Base-by-base conservation (phyloP, 192 early-diverging fungal genomes). In the Umbelopsis ramanniana region DNA sequence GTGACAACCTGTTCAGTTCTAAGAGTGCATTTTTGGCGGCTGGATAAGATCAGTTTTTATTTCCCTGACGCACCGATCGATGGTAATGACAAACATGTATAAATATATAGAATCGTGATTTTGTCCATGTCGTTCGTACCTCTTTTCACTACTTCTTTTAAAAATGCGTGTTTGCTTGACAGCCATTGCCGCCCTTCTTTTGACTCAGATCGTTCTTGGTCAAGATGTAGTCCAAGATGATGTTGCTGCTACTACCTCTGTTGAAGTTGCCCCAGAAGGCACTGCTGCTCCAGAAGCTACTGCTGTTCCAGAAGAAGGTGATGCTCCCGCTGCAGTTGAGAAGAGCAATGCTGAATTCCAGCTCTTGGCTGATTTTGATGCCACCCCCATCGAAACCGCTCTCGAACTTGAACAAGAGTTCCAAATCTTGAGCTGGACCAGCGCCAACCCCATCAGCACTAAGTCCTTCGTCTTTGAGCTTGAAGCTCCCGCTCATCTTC, bases 371-470 rank as follows among this genome's bases (percentile, higher is more conserved):
- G 57, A 63, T 12, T 63, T 37, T 17, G 29, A 37, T 37, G 33
- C 29, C 33, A 63, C 57, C 33, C 57, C 57, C 5, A 19, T 19
- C 26, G 57, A 35, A 1, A n/a, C 57, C 3, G 14, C 33, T 35
- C 57, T 63, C 17, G 57, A 63, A 5, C 10, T 63, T 29, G 33
- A 63, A 26, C 57, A 63, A 63, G 57, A 63, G 10, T 63, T 37
- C 57, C 57, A 63, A 63, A 68, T 50, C 46, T 79, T 79, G 69
- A 73, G 69, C 24, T 79, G 77, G 77, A 55, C 55, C 14, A 72
- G 69, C 40, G 54, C 71, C 11, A 46, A 40, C 35, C 19, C 77
- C n/a, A 9, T 71, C 8, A 73, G 69, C 14, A 53, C 45, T 19
- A 73, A 79, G 38, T 21, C 69, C 17, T 79, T 72, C 38, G 54